Percentiles rank a stretch among this genome's conserved stretches.
Evolutionary conservation across 192 early-diverging fungal species (phyloP).

Genomic region (Haplosporangium gracile): DNA sequence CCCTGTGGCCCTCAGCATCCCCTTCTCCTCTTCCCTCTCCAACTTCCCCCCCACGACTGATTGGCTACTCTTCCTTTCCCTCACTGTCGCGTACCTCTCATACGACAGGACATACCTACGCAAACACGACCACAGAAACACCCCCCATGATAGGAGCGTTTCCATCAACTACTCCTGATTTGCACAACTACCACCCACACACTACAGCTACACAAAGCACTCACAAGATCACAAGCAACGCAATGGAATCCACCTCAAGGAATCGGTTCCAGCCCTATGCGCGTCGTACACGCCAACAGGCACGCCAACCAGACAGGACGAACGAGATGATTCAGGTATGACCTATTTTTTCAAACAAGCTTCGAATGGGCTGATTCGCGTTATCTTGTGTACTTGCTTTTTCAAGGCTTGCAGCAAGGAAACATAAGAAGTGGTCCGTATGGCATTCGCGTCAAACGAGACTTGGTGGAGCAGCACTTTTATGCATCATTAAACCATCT

Average conservation of each 20-base stretch:
- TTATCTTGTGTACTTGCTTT: not conserved
- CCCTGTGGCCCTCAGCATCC: too few species aligned
- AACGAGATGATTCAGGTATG: not conserved
- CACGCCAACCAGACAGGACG: not conserved
- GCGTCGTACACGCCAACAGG: not conserved
- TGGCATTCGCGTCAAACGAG: not conserved
- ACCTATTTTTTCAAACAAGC: not conserved
- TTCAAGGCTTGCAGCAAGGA: not conserved
- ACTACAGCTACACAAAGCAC: not conserved
- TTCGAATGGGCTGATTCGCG: too few species aligned
- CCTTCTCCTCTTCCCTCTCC: not conserved
- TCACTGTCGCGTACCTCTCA: not conserved
- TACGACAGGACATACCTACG: not conserved
- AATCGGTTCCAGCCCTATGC: conserved; percentile 30
- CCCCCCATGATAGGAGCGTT: not conserved
- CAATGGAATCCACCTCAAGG: conserved; percentile 12
- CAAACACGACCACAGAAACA: not conserved
- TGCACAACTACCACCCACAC: not conserved
- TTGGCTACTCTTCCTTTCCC: not conserved
- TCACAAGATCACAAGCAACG: not conserved
- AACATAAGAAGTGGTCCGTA: not conserved
- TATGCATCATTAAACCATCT: not conserved
- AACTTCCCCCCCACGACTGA: too few species aligned
- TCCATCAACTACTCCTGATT: not conserved
- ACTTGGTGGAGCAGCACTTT: not conserved